Evolutionary conservation across 371 early-diverging fungal species (phyloP).

Genomic region (Lichtheimia corymbifera): DNA sequence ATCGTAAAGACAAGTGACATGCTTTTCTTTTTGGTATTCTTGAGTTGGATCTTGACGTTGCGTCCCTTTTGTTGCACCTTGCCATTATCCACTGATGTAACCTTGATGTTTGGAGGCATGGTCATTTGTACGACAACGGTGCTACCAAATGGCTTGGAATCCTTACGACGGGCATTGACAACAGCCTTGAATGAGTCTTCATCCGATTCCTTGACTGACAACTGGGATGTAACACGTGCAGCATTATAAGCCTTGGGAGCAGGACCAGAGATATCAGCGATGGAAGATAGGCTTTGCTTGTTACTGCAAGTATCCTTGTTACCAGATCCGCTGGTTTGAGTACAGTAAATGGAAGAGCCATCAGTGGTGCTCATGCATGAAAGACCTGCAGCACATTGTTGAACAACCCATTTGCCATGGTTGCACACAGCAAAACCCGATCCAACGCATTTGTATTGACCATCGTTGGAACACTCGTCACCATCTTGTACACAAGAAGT

Average conservation of each 20-base stretch:
- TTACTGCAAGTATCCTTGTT: constrained; percentile 17
- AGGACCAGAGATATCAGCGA: not conserved
- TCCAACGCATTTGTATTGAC: constrained; percentile 10
- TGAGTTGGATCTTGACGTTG: constrained; percentile 25
- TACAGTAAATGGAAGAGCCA: constrained; percentile 38
- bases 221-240: constrained; percentile 26
- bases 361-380: constrained; percentile 35
- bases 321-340: constrained; percentile 10
- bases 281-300: not conserved
- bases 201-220: constrained; percentile 20
- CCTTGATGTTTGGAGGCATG: constrained; percentile 23
- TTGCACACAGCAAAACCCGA: constrained; percentile 22
- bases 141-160: constrained; percentile 24
- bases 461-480: constrained; percentile 12
- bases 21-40: constrained; percentile 23
- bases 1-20: constrained; percentile 30
- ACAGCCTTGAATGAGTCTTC: constrained; percentile 23
- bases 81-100: constrained; percentile 21
- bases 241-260: constrained; percentile 23
- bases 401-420: constrained; percentile 26
- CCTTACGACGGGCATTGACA: constrained; percentile 36
- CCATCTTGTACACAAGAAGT: constrained; percentile 10
- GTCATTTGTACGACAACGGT: constrained; percentile 29
- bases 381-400: constrained; percentile 24
- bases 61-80: constrained; percentile 30